Evolutionary conservation across 2,329 filamentous ascomycete genomes (phyloP).

Genomic region (Moelleriella libera): DNA sequence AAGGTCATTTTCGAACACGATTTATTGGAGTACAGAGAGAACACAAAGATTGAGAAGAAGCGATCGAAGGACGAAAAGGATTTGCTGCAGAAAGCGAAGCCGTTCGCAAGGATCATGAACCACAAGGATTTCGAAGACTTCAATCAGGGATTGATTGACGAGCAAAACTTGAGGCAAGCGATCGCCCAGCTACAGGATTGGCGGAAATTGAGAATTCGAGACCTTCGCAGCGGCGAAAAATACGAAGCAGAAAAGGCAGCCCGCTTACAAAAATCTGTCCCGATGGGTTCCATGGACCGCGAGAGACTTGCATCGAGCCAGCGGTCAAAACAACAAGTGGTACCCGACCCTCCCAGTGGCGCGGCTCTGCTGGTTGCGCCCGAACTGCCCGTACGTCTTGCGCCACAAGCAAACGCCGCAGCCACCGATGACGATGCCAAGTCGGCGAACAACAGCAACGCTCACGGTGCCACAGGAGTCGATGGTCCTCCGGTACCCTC

Average conservation of each 20-base stretch:
- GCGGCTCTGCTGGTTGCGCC: constrained; percentile 66
- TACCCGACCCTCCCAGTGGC: constrained; percentile 57
- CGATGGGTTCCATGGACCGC: constrained; percentile 76
- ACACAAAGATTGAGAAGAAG: constrained; percentile 81
- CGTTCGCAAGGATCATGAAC: constrained; percentile 95
- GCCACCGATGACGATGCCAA: constrained; percentile 37
- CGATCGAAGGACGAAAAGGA: constrained; percentile 91
- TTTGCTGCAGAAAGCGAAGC: constrained; percentile 82
- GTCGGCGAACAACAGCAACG: constrained; percentile 36
- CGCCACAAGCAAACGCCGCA: constrained; percentile 18
- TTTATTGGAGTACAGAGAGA: constrained; percentile 85
- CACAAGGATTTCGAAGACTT: constrained; percentile 79
- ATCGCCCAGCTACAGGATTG: constrained; percentile 89
- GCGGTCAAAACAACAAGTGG: constrained; percentile 51
- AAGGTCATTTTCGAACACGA: constrained; percentile 95
- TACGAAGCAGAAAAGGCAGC: constrained; percentile 80
- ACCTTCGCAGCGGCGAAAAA: constrained; percentile 75
- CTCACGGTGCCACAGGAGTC: constrained; percentile 32
- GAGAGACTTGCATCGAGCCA: constrained; percentile 58
- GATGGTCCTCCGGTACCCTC: constrained; percentile 18
- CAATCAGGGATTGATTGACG: constrained; percentile 73
- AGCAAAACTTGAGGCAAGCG: constrained; percentile 80
- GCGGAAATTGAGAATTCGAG: constrained; percentile 71
- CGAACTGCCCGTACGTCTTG: constrained; percentile 53
- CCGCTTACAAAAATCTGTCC: constrained; percentile 54